Evolutionary conservation across 352 stramenopile genomes (phyloP).

Genomic region (Phytopythium oedochilum): DNA sequence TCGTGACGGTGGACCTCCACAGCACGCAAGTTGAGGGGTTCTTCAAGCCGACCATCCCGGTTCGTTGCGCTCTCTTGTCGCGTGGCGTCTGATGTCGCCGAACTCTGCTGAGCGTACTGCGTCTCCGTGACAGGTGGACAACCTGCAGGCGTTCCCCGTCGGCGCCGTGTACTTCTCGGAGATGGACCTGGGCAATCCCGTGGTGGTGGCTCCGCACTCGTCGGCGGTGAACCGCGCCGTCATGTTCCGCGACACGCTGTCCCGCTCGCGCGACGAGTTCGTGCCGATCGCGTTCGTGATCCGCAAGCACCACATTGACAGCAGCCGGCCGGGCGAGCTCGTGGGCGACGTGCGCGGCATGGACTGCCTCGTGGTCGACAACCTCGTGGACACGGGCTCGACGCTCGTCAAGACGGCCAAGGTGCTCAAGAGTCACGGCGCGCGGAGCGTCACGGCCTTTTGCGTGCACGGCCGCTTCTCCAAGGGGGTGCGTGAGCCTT

Average conservation of each 20-base stretch:
- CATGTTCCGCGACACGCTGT: slow-evolving; percentile 81
- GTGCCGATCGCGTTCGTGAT: slow-evolving; percentile 81
- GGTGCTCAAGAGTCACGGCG: slow-evolving; percentile 72
- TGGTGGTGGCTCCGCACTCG: slow-evolving; percentile 81
- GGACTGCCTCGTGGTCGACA: slow-evolving; percentile 87
- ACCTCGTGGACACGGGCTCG: slow-evolving; percentile 80
- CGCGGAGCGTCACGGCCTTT: slow-evolving; percentile 76
- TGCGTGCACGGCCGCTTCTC: slow-evolving; percentile 85
- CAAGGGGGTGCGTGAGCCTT: slow-evolving; percentile 36
- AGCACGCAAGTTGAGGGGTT: slow-evolving; percentile 87
- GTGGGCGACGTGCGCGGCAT: slow-evolving; percentile 76
- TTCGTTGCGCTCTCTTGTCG: slow-evolving; percentile 8
- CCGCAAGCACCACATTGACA: slow-evolving; percentile 76
- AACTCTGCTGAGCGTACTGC: background rate
- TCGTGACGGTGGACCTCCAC: slow-evolving; percentile 87
- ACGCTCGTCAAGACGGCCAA: slow-evolving; percentile 82
- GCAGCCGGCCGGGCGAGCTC: slow-evolving; percentile 63
- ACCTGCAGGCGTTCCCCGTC: slow-evolving; percentile 82
- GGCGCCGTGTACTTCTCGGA: slow-evolving; percentile 86
- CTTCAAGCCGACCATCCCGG: slow-evolving; percentile 82
- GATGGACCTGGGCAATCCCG: slow-evolving; percentile 54
- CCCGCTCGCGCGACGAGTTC: slow-evolving; percentile 67
- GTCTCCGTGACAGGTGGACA: slow-evolving; percentile 51
- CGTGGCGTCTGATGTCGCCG: background rate
- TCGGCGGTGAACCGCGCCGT: slow-evolving; percentile 71